Percentiles rank a stretch among this genome's conserved stretches.
Evolutionary conservation across 2,329 filamentous ascomycete genomes (phyloP).

Genomic region (Zasmidium cellare): DNA sequence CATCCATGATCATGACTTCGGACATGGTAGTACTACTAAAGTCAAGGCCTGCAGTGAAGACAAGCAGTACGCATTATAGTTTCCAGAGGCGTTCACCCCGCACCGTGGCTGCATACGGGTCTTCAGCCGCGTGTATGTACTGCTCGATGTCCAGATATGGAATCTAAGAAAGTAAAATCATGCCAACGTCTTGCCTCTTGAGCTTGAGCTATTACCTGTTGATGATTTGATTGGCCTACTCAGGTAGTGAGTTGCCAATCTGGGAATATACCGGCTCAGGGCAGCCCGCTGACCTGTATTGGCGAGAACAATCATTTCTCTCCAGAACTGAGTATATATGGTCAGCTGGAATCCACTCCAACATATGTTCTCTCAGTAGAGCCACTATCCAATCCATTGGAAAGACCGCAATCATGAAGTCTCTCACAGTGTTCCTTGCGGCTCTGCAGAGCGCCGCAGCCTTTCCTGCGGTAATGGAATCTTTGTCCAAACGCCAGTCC

Average conservation of each 20-base stretch:
- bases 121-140: not conserved
- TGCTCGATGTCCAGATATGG: not conserved
- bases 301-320: too few species aligned
- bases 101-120: not conserved
- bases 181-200: not conserved
- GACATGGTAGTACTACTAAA: too few species aligned
- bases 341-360: not conserved
- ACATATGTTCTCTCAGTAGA: too few species aligned
- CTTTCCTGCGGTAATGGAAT: constrained; percentile 2
- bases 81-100: not conserved
- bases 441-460: not conserved
- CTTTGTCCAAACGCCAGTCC: not conserved
- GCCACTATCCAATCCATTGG: too few species aligned
- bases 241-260: not conserved
- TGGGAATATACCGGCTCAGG: not conserved
- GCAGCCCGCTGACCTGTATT: not conserved
- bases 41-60: too few species aligned
- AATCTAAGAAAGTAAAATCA: not conserved
- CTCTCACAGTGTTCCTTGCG: not conserved
- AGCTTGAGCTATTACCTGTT: not conserved
- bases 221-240: not conserved
- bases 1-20: too few species aligned
- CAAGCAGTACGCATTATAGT: too few species aligned
- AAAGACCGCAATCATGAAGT: not conserved
- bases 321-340: too few species aligned